Conservation (phyloP, 306 rosid genomes). For the Cicer bijugum region DNA sequence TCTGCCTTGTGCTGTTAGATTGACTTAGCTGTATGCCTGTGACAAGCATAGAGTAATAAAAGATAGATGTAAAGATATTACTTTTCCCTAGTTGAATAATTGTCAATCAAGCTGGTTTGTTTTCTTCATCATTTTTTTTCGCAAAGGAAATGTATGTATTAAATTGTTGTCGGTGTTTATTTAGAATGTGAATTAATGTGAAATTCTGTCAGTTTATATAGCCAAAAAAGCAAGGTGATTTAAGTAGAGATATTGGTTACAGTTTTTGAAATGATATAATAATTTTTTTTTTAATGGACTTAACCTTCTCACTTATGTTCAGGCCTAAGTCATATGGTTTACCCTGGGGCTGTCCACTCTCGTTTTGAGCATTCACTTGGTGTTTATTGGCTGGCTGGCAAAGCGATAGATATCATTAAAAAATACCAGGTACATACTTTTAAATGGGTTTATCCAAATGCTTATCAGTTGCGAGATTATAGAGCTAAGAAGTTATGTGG, state of each 20-base stretch:
- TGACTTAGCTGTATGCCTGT: background rate
- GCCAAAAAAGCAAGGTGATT: background rate
- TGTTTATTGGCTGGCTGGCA: conserved; percentile 62
- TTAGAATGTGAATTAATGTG: conserved; percentile 22
- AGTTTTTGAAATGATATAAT: conserved; percentile 12
- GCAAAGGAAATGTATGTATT: conserved; percentile 15
- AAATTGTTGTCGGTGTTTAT: conserved; percentile 6
- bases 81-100: background rate
- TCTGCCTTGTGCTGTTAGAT: background rate
- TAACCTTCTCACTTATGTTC: conserved; percentile 35
- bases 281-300: background rate
- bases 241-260: background rate
- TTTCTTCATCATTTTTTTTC: background rate
- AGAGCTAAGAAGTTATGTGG: conserved; percentile 26
- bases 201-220: background rate
- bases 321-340: conserved; percentile 59
- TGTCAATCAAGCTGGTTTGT: background rate
- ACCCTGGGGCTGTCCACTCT: conserved; percentile 63
- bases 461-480: conserved; percentile 34
- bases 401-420: conserved; percentile 50
- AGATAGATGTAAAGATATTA: conserved; percentile 24
- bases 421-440: conserved; percentile 48
- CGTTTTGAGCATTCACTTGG: conserved; percentile 65
- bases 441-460: conserved; percentile 1
- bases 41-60: background rate